These are phyloP conservation scores for Chlorella vulgaris DNA, from an alignment of 139 green algal genomes.

Conservation along the genomic window DNA sequence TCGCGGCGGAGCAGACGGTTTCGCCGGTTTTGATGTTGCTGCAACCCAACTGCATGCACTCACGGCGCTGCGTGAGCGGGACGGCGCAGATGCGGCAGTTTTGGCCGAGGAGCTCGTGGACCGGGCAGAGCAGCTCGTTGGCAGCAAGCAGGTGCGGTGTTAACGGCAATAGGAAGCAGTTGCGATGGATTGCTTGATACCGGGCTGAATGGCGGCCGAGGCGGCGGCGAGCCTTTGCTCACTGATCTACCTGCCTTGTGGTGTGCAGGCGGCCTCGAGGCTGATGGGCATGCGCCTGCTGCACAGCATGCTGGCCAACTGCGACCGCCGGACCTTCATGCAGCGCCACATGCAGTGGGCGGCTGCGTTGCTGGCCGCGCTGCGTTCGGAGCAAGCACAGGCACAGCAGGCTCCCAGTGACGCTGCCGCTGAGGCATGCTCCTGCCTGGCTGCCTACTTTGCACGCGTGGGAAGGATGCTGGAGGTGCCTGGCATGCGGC, in stretches of 20 bases:
- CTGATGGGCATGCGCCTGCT: conserved; percentile 33
- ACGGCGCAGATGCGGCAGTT: background rate
- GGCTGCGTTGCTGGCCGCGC: conserved; percentile 26
- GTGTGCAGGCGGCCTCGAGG: background rate
- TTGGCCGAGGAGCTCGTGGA: conserved; percentile 23
- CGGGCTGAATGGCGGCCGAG: too few species aligned
- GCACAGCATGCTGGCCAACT: conserved; percentile 8
- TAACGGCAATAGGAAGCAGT: too few species aligned
- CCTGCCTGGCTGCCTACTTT: conserved; percentile 44
- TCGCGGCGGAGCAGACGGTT: background rate
- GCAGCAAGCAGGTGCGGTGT: conserved; percentile 26
- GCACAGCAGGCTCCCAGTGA: background rate
- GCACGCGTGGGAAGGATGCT: conserved; percentile 45
- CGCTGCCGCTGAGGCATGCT: background rate
- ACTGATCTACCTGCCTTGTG: too few species aligned
- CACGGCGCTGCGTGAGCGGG: background rate
- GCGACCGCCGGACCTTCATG: conserved; percentile 37
- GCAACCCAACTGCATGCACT: conserved; percentile 6
- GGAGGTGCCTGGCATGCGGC: conserved; percentile 55
- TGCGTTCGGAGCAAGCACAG: conserved; percentile 5
- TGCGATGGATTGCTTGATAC: background rate
- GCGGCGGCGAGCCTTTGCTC: too few species aligned
- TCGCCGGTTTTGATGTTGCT: background rate
- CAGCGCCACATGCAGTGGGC: conserved; percentile 34
- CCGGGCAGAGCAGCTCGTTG: background rate